Conservation (phyloP, 2,329 filamentous ascomycete species). For the Pseudogymnoascus sp. region DNA sequence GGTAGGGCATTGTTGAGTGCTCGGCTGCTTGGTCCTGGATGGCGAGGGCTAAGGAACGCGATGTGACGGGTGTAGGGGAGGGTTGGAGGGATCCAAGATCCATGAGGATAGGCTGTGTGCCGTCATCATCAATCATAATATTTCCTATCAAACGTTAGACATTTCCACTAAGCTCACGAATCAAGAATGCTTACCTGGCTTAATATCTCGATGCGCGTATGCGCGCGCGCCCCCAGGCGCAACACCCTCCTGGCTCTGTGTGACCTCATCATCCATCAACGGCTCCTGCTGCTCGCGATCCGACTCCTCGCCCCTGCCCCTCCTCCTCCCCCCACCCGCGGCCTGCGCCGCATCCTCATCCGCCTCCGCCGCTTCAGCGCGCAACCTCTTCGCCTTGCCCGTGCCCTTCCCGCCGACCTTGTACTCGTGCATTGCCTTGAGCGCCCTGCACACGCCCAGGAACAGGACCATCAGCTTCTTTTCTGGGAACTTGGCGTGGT, state of each 20-base stretch:
- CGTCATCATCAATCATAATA: conserved; percentile 96
- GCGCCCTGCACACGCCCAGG: conserved; percentile 78
- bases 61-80: conserved; percentile 82
- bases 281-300: conserved; percentile 71
- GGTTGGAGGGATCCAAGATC: conserved; percentile 87
- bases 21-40: conserved; percentile 93
- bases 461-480: conserved; percentile 81
- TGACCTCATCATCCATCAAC: conserved; percentile 72
- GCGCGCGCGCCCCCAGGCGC: conserved; percentile 62
- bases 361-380: conserved; percentile 29
- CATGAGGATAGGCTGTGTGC: conserved; percentile 86
- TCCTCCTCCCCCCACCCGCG: conserved; percentile 33
- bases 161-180: neutral
- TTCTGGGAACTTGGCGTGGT: conserved; percentile 85
- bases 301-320: conserved; percentile 41
- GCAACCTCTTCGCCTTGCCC: conserved; percentile 36
- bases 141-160: conserved; percentile 49
- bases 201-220: conserved; percentile 94
- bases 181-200: conserved; percentile 61
- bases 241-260: conserved; percentile 56
- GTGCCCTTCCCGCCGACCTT: conserved; percentile 48
- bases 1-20: conserved; percentile 97
- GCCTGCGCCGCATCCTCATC: conserved; percentile 34
- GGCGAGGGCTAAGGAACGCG: conserved; percentile 78
- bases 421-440: conserved; percentile 90